Conservation (phyloP, 768 basidiomycete genomes). For the Clitopilus hobsonii region DNA sequence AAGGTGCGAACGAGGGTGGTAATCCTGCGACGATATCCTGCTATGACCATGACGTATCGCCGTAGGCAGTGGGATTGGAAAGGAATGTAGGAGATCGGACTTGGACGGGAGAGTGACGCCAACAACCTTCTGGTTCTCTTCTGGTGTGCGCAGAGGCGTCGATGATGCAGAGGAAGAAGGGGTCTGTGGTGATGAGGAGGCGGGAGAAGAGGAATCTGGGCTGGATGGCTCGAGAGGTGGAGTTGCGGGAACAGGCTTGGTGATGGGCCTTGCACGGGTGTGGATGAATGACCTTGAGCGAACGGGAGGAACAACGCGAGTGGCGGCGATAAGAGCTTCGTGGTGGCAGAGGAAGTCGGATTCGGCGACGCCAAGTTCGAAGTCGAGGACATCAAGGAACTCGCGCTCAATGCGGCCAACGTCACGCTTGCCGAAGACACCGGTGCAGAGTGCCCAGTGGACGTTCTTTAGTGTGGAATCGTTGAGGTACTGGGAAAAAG, state of each 20-base stretch:
- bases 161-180: constrained; percentile 1
- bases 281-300: constrained; percentile 16
- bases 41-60: neutral
- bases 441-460: constrained; percentile 85
- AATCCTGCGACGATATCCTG: constrained; percentile 1
- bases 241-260: constrained; percentile 12
- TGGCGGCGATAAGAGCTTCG: constrained; percentile 29
- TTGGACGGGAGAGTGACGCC: neutral
- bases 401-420: constrained; percentile 80
- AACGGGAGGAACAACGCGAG: constrained; percentile 15
- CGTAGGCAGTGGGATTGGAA: neutral
- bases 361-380: constrained; percentile 63
- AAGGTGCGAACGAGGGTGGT: neutral
- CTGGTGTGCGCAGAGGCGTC: neutral
- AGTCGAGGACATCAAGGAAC: constrained; percentile 76
- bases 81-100: neutral
- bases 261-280: constrained; percentile 8
- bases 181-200: neutral
- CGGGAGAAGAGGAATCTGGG: neutral
- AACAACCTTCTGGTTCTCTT: neutral
- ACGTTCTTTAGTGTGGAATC: constrained; percentile 89
- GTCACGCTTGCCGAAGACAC: constrained; percentile 78
- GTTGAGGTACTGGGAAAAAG: constrained; percentile 64
- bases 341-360: constrained; percentile 55
- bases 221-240: constrained; percentile 11